These are phyloP conservation scores for Hypholoma sublateritium DNA, from an alignment of 768 basidiomycete species.

Conservation along the genomic window DNA sequence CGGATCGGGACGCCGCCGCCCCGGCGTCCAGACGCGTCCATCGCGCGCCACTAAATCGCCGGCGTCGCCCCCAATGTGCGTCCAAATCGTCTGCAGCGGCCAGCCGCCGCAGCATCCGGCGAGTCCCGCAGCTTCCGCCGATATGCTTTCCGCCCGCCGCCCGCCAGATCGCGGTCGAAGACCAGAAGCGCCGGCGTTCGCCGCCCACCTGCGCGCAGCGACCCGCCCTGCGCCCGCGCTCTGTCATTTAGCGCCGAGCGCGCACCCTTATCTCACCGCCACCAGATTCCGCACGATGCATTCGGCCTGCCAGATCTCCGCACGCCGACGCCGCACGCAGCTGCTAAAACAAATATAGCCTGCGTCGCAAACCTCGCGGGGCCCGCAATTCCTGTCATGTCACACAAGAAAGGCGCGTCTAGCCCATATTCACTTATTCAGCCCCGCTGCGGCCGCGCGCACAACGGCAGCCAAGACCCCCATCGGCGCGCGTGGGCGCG, in stretches of 20 bases:
- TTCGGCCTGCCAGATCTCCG: neutral
- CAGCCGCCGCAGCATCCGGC: slow-evolving; percentile 6
- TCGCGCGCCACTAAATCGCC: neutral
- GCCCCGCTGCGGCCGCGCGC: slow-evolving; percentile 1
- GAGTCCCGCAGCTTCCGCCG: slow-evolving; percentile 10
- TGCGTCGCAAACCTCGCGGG: neutral
- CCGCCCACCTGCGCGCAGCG: neutral
- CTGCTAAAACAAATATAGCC: neutral
- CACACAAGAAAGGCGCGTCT: neutral
- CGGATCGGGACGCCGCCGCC: slow-evolving; percentile 20
- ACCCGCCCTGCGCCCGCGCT: neutral
- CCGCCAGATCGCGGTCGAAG: slow-evolving; percentile 6
- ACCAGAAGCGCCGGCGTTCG: neutral
- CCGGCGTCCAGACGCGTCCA: neutral
- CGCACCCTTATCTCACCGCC: neutral
- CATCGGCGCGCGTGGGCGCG: neutral
- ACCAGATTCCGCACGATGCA: slow-evolving; percentile 1
- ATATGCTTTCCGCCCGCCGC: neutral
- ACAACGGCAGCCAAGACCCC: neutral
- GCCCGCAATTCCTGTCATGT: slow-evolving; percentile 3
- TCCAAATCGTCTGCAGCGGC: neutral
- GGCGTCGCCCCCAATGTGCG: neutral
- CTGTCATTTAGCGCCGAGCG: neutral
- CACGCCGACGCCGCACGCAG: neutral
- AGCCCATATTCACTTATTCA: neutral